Conservation (phyloP, 495 filamentous ascomycete genomes). For the Amphirosellinia nigrospora region DNA sequence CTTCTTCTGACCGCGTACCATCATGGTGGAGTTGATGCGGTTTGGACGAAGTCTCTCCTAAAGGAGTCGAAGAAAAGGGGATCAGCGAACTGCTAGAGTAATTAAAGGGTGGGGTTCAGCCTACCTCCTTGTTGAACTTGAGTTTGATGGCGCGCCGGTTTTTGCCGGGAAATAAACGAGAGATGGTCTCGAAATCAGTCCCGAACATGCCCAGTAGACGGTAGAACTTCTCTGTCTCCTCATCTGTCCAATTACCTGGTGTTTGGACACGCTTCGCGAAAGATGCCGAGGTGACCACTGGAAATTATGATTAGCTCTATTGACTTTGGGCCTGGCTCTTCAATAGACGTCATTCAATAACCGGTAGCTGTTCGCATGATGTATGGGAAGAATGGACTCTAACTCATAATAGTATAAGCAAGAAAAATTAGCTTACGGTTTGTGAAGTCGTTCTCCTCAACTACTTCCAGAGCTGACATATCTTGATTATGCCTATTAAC, state of each 20-base stretch:
- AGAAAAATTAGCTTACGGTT: conserved; percentile 39
- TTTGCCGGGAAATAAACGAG: conserved; percentile 77
- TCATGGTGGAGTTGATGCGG: conserved; percentile 71
- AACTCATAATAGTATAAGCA: background rate
- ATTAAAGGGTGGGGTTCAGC: background rate
- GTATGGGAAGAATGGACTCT: background rate
- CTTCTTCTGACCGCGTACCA: conserved; percentile 57
- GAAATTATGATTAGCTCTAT: background rate
- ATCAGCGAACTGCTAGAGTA: background rate
- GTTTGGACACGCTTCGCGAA: conserved; percentile 72
- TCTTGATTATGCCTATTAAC: conserved; percentile 72
- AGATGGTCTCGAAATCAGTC: conserved; percentile 90
- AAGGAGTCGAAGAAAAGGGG: background rate
- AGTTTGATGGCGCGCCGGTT: conserved; percentile 82
- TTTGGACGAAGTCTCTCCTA: conserved; percentile 72
- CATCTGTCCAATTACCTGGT: conserved; percentile 76
- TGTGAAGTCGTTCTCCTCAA: conserved; percentile 86
- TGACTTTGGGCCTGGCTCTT: background rate
- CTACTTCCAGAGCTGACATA: conserved; percentile 56
- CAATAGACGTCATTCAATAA: background rate
- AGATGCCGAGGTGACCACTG: conserved; percentile 70
- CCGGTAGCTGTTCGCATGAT: background rate
- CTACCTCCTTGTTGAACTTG: conserved; percentile 83
- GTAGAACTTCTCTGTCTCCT: conserved; percentile 84
- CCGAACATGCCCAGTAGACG: conserved; percentile 84